Base-by-base conservation (phyloP, 2,329 filamentous ascomycete species). In the Didymella pinodella region DNA sequence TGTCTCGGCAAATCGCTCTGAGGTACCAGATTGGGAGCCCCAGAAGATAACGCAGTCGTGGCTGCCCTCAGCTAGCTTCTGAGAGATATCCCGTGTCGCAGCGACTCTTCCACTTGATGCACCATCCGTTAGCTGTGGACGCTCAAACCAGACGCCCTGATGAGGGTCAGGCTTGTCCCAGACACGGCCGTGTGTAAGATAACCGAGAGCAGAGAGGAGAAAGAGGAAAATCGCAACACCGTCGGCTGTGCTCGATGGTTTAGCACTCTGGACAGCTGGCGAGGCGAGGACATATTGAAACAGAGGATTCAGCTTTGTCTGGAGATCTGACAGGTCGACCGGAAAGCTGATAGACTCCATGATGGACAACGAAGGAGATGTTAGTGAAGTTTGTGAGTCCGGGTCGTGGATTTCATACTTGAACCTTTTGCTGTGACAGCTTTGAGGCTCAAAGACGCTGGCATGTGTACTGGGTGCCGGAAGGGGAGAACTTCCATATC, bases 131-230 rank as follows among this genome's bases (percentile, higher is more conserved):
- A 80, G 62, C 60, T 83, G 83, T 16, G 83, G 83, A 36, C 78
- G 77, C 63, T 85, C 79, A 49, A 79, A 86, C 66, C 76, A 81
- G 25, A 84, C 71, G 63, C 83, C 73, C 36, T 78, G 65, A 55
- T 83, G 78, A 5, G 83, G 83, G 61, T 85, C 82, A 8, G 82
- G 79, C 41, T 75, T 80, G 52, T 84, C 81, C 81, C 82, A 84
- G 14, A 71, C 18, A 12, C 61, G 65, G 18, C 80, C 80, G 3
- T 76, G 74, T 2, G 81, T 76, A 18, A 83, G 65, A 62, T 80
- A 84, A 1, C 75, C 73, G 3, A 75, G 67, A 4, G 72, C 69
- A 20, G 68, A 72, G n/a, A 80, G 66, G 11, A 74, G 67, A 34
- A 80, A 66, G 6, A 80, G 46, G 4, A 76, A 64, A 8, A 79